Evolutionary conservation across 768 basidiomycete species (phyloP).

Genomic region (Pleurotus djamor): DNA sequence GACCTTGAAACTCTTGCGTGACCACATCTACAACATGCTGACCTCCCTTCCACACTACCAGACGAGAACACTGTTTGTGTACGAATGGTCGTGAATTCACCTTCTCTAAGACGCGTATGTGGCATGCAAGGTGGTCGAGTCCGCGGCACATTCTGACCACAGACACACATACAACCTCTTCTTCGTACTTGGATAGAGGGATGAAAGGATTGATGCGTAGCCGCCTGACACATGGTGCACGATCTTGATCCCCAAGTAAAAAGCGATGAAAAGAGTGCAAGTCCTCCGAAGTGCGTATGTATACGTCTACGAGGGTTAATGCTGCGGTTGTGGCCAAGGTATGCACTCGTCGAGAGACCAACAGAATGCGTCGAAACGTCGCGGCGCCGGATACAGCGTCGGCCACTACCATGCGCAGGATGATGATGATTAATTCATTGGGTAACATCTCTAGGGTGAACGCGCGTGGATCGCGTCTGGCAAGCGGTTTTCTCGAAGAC

Average conservation of each 20-base stretch:
- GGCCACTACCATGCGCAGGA: neutral
- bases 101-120: slow-evolving; percentile 1
- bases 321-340: neutral
- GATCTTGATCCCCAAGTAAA: neutral
- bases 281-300: slow-evolving; percentile 2
- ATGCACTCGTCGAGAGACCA: neutral
- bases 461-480: neutral
- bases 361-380: neutral
- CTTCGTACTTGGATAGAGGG: slow-evolving; percentile 1
- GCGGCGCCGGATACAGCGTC: neutral
- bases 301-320: neutral
- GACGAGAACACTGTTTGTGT: neutral
- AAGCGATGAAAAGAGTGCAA: slow-evolving; percentile 2
- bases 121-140: neutral
- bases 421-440: neutral
- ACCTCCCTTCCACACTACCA: neutral
- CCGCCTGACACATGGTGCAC: neutral
- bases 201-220: slow-evolving; percentile 2
- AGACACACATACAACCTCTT: neutral
- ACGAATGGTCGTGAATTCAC: neutral
- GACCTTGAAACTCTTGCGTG: neutral
- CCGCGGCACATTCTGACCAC: neutral
- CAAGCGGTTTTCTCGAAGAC: neutral
- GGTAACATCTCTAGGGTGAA: slow-evolving; percentile 2
- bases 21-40: neutral